Evolutionary conservation across 192 early-diverging fungal genomes (phyloP), one percentile per base, ranked within the genome.

Genomic region (Coemansia sp.): DNA sequence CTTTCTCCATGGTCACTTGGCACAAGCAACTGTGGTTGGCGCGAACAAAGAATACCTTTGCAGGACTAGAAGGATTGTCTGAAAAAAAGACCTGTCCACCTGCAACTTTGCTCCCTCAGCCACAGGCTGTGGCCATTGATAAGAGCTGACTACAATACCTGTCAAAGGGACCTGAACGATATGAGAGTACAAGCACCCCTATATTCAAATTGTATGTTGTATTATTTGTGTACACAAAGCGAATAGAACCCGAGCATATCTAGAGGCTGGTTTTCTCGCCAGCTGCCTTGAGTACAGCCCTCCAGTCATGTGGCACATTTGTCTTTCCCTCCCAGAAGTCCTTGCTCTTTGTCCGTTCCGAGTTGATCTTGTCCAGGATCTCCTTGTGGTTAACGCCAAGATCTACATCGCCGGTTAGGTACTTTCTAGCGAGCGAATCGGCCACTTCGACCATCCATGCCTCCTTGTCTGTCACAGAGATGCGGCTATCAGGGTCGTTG

Each of bases 271-370:
- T 56, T 32, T 69, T 74, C 13, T 59, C 55, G 15, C 71, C 75
- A 18, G 65, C 50, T 3, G 58, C 69, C 44, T 75, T 62, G 20
- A 75, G 52, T 24, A 68, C 61, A 1, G 72, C 61, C 55, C 56
- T 70, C 81, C 81, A 83, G 67, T 83, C 76, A 43, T 78, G 70
- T 16, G 81, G 81, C 9, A 38, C 62, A 41, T 83, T 83, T 7
- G 69, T 60, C 27, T 66, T 71, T 59, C 81, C 81, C 24, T 71
- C 47, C 81, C 81, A 83, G 53, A 83, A 83, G 20, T 68, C 73
- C 58, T 69, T 83, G 69, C 76, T 83, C 58, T 68, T 71, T 11
- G 61, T 12, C 12, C 69, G 40, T 63, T 74, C 81, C 4, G 30
- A 18, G 2, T 72, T 66, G 29, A 83, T 68, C 32, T 38, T 24